Evolutionary conservation across 2,329 filamentous ascomycete genomes (phyloP), one percentile per base, ranked within the genome.

Genomic region (Calonectria hawksworthii): DNA sequence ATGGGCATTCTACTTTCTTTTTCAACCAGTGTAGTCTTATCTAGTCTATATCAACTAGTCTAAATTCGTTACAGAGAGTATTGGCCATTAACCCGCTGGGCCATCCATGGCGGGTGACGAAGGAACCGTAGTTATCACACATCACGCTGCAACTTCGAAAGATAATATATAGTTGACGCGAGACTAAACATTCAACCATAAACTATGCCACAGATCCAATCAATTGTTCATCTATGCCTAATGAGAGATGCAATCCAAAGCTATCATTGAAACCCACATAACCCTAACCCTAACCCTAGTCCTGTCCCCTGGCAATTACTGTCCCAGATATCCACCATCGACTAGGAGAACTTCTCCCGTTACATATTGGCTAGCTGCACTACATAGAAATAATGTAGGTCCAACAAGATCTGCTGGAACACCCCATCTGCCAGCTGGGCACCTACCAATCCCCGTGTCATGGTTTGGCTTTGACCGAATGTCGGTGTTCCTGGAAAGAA

Each of bases 381-480:
- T 75, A 26, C 70, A 74, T 2, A 75, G 41, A 51, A 75, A 75
- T n/a, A 75, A 23, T 8, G 71, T 38, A 26, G 74, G 74, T 1
- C 71, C 74, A 9, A 54, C 63, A 64, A 70, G 68, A n/a, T 75
- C 74, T 9, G 44, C 68, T 10, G 71, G 67, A 1, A 30, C 41
- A 9, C 70, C 74, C 74, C 71, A 75, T 70, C 74, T 50, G 10
- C 74, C 74, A 6, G 74, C 74, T 5, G 74, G 74, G 26, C 61
- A 68, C 1, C 70, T 52, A 18, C 56, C 16, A 18, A 68, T 52
- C 18, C 70, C 51, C 4, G 51, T 67, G 9, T 67, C 50, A 14
- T 68, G 50, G 18, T 41, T 18, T 7, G 70, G 59, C 38, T 70
- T 63, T 7, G 70, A 66, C 34, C 73, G 73, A 28, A 75, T 54